A percentile compares a stretch with the other conserved stretches of the same genome.
Evolutionary conservation across 2,329 filamentous ascomycete genomes (phyloP).

Genomic region (Xylariaceae sp.): DNA sequence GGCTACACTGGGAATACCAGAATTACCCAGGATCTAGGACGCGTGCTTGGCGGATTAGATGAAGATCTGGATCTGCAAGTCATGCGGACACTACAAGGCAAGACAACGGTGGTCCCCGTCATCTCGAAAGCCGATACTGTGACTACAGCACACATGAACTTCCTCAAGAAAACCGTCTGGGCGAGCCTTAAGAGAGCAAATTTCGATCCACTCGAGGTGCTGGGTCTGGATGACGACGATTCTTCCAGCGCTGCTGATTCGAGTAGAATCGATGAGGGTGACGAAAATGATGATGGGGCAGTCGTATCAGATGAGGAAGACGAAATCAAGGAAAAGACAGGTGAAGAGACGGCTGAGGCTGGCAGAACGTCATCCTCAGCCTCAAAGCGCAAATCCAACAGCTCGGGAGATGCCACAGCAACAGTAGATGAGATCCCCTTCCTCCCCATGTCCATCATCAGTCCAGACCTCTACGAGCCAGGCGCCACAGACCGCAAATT

Average conservation of each 20-base stretch:
- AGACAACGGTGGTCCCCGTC: slow-evolving; percentile 92
- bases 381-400: slow-evolving; percentile 44
- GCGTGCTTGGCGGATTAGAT: slow-evolving; percentile 67
- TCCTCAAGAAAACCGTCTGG: slow-evolving; percentile 88
- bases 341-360: slow-evolving; percentile 30
- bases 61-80: slow-evolving; percentile 89
- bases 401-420: slow-evolving; percentile 43
- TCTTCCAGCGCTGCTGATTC: slow-evolving; percentile 51
- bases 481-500: slow-evolving; percentile 79
- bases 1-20: slow-evolving; percentile 44
- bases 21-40: slow-evolving; percentile 46
- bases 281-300: slow-evolving; percentile 37
- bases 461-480: slow-evolving; percentile 85
- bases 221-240: slow-evolving; percentile 75
- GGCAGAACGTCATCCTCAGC: slow-evolving; percentile 36
- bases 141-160: slow-evolving; percentile 89
- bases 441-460: slow-evolving; percentile 88
- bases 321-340: slow-evolving; percentile 21
- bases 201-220: slow-evolving; percentile 81
- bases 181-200: slow-evolving; percentile 79
- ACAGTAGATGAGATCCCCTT: slow-evolving; percentile 58
- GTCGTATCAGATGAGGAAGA: slow-evolving; percentile 26
- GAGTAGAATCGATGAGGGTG: slow-evolving; percentile 53
- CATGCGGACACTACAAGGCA: slow-evolving; percentile 79
- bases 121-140: slow-evolving; percentile 97